Percentiles rank a stretch among this genome's conserved stretches.
phyloP scores from a whole-genome alignment of 164 flowering plant species.

The Aristolochia californica region DNA sequence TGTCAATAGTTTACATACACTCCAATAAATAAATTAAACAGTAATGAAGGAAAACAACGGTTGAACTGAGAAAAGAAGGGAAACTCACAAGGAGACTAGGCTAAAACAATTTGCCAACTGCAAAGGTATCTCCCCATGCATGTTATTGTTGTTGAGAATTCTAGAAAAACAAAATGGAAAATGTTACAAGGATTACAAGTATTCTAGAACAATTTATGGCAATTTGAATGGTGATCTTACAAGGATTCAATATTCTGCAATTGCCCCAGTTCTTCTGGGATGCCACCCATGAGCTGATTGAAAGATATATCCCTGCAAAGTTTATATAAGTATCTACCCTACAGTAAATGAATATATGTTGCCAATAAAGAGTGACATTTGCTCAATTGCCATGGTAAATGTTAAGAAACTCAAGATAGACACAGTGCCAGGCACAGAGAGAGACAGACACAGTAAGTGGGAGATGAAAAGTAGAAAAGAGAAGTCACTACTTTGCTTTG shows the following conservation, averaged over 20 bases:
- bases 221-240: constrained; percentile 29
- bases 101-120: constrained; percentile 77
- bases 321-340: not conserved
- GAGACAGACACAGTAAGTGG: no score
- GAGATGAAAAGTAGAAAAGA: no score
- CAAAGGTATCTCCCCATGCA: constrained; percentile 58
- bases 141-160: constrained; percentile 56
- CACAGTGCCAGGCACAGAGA: no score
- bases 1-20: not conserved
- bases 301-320: constrained; percentile 60
- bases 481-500: no score
- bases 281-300: constrained; percentile 53
- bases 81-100: constrained; percentile 48
- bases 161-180: constrained; percentile 18
- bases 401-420: no score
- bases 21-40: not conserved
- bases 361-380: no score
- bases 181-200: not conserved
- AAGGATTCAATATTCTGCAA: constrained; percentile 58
- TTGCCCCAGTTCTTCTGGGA: constrained; percentile 75
- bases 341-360: no score
- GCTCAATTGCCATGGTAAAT: no score
- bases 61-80: not conserved
- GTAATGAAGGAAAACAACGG: not conserved
- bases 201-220: not conserved